These are phyloP conservation scores for Alectoria sarmentosa DNA, from an alignment of 495 filamentous ascomycete species.

Conservation along the genomic window DNA sequence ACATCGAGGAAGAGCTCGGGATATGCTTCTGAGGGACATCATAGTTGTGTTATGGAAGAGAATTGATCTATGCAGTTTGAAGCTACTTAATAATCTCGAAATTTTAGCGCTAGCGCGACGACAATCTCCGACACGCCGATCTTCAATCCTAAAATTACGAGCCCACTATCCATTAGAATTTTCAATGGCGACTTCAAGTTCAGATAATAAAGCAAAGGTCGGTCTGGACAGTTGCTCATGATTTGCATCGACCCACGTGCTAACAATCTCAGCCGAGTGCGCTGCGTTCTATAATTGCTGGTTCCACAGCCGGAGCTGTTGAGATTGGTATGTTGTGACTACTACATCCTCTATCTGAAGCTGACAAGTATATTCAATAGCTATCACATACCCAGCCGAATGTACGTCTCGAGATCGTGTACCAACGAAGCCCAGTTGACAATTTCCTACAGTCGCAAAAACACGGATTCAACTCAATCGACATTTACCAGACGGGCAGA, in stretches of 20 bases:
- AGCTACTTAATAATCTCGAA: constrained; percentile 9
- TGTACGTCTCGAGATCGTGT: constrained; percentile 45
- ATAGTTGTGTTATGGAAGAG: constrained; percentile 42
- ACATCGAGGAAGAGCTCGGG: constrained; percentile 64
- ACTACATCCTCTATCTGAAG: constrained; percentile 6
- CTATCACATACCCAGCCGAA: constrained; percentile 96
- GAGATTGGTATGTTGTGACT: constrained; percentile 64
- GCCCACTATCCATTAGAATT: neutral
- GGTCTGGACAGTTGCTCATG: neutral
- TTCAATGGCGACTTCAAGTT: constrained; percentile 37
- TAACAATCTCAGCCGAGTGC: constrained; percentile 58
- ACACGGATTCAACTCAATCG: constrained; percentile 92
- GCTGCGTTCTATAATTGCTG: constrained; percentile 79
- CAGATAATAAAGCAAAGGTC: constrained; percentile 42
- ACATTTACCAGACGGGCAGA: constrained; percentile 67
- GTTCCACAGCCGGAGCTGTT: constrained; percentile 83
- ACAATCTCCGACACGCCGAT: neutral
- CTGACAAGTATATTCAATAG: constrained; percentile 34
- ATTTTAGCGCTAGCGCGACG: constrained; percentile 15
- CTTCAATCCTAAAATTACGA: neutral
- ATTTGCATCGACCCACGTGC: constrained; percentile 4
- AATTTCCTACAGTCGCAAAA: constrained; percentile 63
- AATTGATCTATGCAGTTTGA: constrained; percentile 11
- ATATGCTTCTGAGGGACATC: constrained; percentile 66
- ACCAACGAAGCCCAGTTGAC: constrained; percentile 7